These are phyloP conservation scores for Aspergillus nomiae DNA, from an alignment of 2,329 filamentous ascomycete genomes.

Conservation along the genomic window DNA sequence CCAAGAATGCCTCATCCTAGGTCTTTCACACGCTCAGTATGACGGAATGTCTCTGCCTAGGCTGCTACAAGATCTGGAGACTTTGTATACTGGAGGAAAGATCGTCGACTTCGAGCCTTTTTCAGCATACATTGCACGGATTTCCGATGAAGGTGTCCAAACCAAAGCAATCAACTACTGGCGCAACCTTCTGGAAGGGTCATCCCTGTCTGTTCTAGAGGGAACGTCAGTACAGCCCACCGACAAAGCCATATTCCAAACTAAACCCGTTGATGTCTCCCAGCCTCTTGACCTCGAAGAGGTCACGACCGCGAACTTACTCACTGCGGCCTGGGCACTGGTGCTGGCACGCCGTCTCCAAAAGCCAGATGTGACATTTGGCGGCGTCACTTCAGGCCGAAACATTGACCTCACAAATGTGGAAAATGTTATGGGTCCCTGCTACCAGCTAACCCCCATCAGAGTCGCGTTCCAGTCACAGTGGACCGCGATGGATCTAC, in stretches of 20 bases:
- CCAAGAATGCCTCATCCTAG: constrained; percentile 49
- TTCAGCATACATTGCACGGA: constrained; percentile 41
- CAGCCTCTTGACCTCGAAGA: constrained; percentile 50
- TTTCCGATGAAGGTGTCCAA: constrained; percentile 32
- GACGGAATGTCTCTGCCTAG: constrained; percentile 65
- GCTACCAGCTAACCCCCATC: constrained; percentile 57
- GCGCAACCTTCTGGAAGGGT: constrained; percentile 57
- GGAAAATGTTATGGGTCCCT: constrained; percentile 62
- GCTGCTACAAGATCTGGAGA: constrained; percentile 60
- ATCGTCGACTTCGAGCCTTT: constrained; percentile 41
- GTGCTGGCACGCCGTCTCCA: constrained; percentile 56
- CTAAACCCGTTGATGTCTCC: constrained; percentile 37
- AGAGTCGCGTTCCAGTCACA: constrained; percentile 54
- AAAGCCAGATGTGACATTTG: constrained; percentile 60
- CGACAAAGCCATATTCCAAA: constrained; percentile 29
- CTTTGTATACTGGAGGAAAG: constrained; percentile 45
- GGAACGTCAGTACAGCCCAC: constrained; percentile 19
- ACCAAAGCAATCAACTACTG: constrained; percentile 53
- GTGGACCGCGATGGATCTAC: constrained; percentile 54
- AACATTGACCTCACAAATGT: constrained; percentile 56
- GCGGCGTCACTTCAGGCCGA: constrained; percentile 64
- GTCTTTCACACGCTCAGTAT: constrained; percentile 67
- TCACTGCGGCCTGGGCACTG: constrained; percentile 65
- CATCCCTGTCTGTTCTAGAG: constrained; percentile 44
- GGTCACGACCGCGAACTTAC: constrained; percentile 62